These are phyloP conservation scores for Russula olivacea DNA, from an alignment of 768 basidiomycete genomes.

Conservation along the genomic window DNA sequence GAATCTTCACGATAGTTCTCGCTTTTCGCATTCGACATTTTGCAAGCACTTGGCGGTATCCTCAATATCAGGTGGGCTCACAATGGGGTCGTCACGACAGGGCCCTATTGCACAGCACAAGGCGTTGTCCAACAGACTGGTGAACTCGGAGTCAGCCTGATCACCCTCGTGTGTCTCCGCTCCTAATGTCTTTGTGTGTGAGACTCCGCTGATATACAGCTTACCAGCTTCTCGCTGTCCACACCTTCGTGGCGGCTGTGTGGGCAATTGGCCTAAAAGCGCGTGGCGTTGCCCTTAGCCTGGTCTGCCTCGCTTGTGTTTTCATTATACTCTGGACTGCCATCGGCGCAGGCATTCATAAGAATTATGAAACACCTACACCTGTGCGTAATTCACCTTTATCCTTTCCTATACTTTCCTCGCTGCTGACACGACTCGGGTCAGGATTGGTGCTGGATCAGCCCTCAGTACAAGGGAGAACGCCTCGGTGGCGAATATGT, in stretches of 20 bases:
- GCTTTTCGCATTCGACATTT: conserved; percentile 32
- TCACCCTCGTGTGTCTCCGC: conserved; percentile 35
- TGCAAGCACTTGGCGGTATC: conserved; percentile 37
- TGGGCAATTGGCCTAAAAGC: conserved; percentile 33
- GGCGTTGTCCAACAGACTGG: conserved; percentile 39
- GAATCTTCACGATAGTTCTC: conserved; percentile 27
- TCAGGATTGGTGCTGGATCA: conserved; percentile 43
- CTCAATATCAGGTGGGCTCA: conserved; percentile 37
- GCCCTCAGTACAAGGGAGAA: conserved; percentile 29
- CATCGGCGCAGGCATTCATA: conserved; percentile 28
- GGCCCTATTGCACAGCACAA: conserved; percentile 36
- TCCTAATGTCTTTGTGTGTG: not conserved
- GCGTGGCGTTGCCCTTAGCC: conserved; percentile 28
- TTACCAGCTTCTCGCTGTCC: conserved; percentile 31
- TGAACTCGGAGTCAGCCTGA: conserved; percentile 39
- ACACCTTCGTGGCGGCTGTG: conserved; percentile 38
- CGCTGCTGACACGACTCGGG: conserved; percentile 8
- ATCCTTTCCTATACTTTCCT: not conserved
- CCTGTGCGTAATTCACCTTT: conserved; percentile 22
- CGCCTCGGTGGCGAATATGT: conserved; percentile 39
- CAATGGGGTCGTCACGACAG: conserved; percentile 32
- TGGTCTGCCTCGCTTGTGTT: conserved; percentile 6
- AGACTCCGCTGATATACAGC: conserved; percentile 27
- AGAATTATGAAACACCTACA: conserved; percentile 26
- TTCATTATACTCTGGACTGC: conserved; percentile 34